Evolutionary conservation across 257 asterid genomes (phyloP).

Genomic region (Fraxinus quadrangulata): DNA sequence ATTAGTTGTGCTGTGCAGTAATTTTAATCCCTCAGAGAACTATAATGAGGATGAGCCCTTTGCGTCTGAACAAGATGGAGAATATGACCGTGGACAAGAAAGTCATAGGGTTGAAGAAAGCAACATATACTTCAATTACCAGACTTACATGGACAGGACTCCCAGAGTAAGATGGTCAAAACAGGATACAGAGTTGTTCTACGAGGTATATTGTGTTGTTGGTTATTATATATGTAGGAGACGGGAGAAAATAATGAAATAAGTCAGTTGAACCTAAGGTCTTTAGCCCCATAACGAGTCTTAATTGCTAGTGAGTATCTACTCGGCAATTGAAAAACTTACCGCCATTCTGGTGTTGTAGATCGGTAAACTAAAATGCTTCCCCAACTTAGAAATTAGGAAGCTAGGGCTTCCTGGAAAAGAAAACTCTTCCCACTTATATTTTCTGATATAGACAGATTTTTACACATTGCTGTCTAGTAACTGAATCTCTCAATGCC

Average conservation of each 20-base stretch:
- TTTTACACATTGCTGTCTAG: not conserved
- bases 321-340: not conserved
- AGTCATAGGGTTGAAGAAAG: slow-evolving; percentile 46
- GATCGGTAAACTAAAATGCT: not conserved
- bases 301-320: not conserved
- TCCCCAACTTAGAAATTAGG: not conserved
- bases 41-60: slow-evolving; percentile 43
- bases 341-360: not conserved
- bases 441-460: not conserved
- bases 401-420: not conserved
- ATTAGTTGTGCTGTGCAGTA: slow-evolving; percentile 44
- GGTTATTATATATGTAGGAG: not conserved
- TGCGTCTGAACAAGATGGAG: slow-evolving; percentile 40
- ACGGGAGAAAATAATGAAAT: not conserved
- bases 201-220: slow-evolving; percentile 54
- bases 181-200: slow-evolving; percentile 85
- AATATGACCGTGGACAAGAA: slow-evolving; percentile 41
- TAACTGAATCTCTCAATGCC: not conserved
- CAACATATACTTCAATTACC: slow-evolving; percentile 63
- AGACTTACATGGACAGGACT: slow-evolving; percentile 71
- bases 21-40: slow-evolving; percentile 38
- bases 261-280: not conserved
- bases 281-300: not conserved
- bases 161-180: slow-evolving; percentile 75
- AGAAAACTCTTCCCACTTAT: not conserved